Evolutionary conservation across 2,329 filamentous ascomycete species (phyloP).

Genomic region (Clarireedia hainanense): DNA sequence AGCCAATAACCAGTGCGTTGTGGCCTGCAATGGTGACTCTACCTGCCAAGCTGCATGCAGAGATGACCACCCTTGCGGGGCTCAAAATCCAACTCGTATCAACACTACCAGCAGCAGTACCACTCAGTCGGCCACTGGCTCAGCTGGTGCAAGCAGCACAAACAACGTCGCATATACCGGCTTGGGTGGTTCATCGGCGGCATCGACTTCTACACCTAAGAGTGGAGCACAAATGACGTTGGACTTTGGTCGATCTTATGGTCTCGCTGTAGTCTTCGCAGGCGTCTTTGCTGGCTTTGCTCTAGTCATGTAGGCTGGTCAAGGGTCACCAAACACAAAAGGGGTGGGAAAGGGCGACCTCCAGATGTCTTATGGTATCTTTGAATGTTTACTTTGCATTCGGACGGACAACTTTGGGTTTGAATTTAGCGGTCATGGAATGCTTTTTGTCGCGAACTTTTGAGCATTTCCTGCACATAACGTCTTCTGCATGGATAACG

Average conservation of each 20-base stretch:
- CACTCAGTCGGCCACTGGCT: slow-evolving; percentile 33
- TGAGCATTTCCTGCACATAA: background rate
- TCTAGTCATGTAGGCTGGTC: slow-evolving; percentile 36
- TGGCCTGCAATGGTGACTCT: slow-evolving; percentile 46
- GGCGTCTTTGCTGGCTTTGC: slow-evolving; percentile 52
- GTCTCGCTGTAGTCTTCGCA: slow-evolving; percentile 44
- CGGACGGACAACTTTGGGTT: slow-evolving; percentile 13
- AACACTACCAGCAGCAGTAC: slow-evolving; percentile 46
- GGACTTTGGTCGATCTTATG: slow-evolving; percentile 47
- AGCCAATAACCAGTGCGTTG: slow-evolving; percentile 62
- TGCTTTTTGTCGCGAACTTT: background rate
- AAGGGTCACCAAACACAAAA: background rate
- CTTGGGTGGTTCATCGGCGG: slow-evolving; percentile 30
- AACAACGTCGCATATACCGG: slow-evolving; percentile 35
- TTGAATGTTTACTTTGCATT: slow-evolving; percentile 12
- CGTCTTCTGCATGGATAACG: background rate
- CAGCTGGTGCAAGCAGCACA: slow-evolving; percentile 29
- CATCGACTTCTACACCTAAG: slow-evolving; percentile 13
- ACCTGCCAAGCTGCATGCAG: slow-evolving; percentile 54
- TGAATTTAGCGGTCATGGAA: slow-evolving; percentile 7
- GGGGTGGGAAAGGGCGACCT: background rate
- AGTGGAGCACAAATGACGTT: slow-evolving; percentile 34
- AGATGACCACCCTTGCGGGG: slow-evolving; percentile 64
- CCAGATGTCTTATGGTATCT: background rate
- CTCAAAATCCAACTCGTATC: slow-evolving; percentile 50